phyloP scores from a whole-genome alignment of 192 early-diverging fungal genomes.

The Coemansia sp. region DNA sequence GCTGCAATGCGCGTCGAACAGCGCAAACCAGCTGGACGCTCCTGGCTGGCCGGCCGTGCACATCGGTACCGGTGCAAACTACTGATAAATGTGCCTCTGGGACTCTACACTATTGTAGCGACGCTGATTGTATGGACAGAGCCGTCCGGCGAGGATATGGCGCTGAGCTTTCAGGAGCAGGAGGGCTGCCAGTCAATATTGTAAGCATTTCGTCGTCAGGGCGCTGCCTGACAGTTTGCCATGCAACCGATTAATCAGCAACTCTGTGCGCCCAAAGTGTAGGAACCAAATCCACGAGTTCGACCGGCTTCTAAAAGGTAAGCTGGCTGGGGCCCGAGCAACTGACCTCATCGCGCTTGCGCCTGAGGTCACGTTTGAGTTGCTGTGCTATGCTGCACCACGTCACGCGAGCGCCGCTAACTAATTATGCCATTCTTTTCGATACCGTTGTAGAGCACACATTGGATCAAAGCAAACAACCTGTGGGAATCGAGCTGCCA shows the following conservation, averaged over 20 bases:
- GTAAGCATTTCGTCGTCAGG: slow-evolving; percentile 44
- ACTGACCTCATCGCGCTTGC: not conserved
- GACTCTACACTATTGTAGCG: slow-evolving; percentile 56
- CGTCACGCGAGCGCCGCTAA: slow-evolving; percentile 2
- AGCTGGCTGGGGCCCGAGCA: too few species aligned
- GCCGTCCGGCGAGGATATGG: slow-evolving; percentile 67
- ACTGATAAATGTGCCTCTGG: too few species aligned
- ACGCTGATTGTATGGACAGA: slow-evolving; percentile 91
- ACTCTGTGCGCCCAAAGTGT: slow-evolving; percentile 4
- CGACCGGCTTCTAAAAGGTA: slow-evolving; percentile 50
- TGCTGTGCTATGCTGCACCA: not conserved
- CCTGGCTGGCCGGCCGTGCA: too few species aligned
- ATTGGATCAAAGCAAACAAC: slow-evolving; percentile 2
- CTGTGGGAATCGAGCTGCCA: slow-evolving; percentile 50
- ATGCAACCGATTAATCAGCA: not conserved
- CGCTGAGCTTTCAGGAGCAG: slow-evolving; percentile 88
- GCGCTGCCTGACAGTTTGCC: too few species aligned
- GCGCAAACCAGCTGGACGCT: too few species aligned
- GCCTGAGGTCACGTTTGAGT: not conserved
- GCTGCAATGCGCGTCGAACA: too few species aligned
- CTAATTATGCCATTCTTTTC: not conserved
- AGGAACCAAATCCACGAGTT: slow-evolving; percentile 49
- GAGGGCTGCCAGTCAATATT: slow-evolving; percentile 81
- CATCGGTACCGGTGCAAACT: too few species aligned
- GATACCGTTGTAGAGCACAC: slow-evolving; percentile 20